Base-by-base conservation (phyloP, 345 rosid genomes). In the Aquilaria sinensis region DNA sequence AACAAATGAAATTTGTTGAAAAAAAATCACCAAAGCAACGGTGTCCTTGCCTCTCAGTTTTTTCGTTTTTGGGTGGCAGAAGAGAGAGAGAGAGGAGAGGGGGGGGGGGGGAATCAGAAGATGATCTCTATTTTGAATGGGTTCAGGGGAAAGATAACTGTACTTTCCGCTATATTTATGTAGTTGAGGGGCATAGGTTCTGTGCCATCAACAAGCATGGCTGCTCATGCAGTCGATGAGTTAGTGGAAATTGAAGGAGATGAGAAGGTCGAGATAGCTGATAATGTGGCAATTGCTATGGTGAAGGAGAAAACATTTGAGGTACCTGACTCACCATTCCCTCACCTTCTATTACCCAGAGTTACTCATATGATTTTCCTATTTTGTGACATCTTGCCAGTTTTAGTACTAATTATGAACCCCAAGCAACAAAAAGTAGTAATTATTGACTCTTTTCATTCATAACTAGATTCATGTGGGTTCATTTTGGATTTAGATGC, bases 201-300 rank as follows among this genome's bases (percentile, higher is more conserved):
- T 2, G 67, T 79, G 57, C 86, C 92, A 41, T 77, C 89, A 52
- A 81, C 88, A 9, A 73, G 90, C 76, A 83, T 88, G 83, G 92
- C 90, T 72, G 92, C 88, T 60, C 81, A 72, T 14, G 86, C 74
- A n/a, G 62, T 58, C 62, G 85, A 83, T 31, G 84, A 79, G 11
- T 63, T 68, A 43, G 75, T 78, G 64, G 97, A 80, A 53, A 61
- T 64, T 69, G 90, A 81, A 46, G 78, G 61, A 55, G 87, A 83
- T 49, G 87, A 83, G 62, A 75, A 80, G 37, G 48, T 70, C 15
- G 88, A 77, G 67, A 80, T 68, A 65, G 72, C 66, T 50, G 78
- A 76, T 61, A 65, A 51, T 56, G 66, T 33, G 67, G 62, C 72
- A n/a, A 16, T 50, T 0, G 73, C 53, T 49, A 53, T 32, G 50